Base-by-base conservation (phyloP, 2,329 filamentous ascomycete genomes). In the Alternaria arborescens region DNA sequence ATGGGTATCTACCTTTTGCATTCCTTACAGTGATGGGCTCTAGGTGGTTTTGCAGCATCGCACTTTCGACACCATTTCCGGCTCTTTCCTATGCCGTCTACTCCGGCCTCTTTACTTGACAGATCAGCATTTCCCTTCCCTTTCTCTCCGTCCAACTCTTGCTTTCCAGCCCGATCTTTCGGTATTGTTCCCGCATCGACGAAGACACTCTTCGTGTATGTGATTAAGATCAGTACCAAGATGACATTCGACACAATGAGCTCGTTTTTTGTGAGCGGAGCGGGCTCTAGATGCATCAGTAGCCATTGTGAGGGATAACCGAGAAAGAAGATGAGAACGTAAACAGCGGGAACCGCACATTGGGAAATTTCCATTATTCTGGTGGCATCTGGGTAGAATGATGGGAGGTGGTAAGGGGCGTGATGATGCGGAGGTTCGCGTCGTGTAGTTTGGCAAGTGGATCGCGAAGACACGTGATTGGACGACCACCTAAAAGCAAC, bases 21-120 rank as follows among this genome's bases (percentile, higher is more conserved):
- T 68, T 87, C 86, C 64, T 88, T 89, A 80, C 92, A 96, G 82
- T 96, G 92, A 82, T 95, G 92, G 1, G 91, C 87, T 65, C 92
- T 84, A 1, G 89, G 88, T 2, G 92, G 91, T 73, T 95, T 95
- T 12, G 87, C 87, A 34, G 87, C 85, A 48, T 86, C 81, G 77
- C 92, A 96, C 77, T 91, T 93, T 66, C 86, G 86, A 80, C 92
- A 96, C 90, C 91, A 94, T 61, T 82, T 80, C 60, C 79, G 71
- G 42, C 66, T 77, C 60, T 78, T 68, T n/a, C 55, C 54, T 16
- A 64, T 51, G 14, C 55, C 47, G 16, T 34, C 55, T 20, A 14
- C n/a, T 14, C 24, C 41, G 12, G 18, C 26, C 32, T 51, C 41
- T 46, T 16, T 57, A 30, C n/a, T 20, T n/a, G 8, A 36, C 22